Evolutionary conservation across 257 asterid species (phyloP), one percentile per base, ranked within the genome.

Genomic region (Paraleonurus japonicus): DNA sequence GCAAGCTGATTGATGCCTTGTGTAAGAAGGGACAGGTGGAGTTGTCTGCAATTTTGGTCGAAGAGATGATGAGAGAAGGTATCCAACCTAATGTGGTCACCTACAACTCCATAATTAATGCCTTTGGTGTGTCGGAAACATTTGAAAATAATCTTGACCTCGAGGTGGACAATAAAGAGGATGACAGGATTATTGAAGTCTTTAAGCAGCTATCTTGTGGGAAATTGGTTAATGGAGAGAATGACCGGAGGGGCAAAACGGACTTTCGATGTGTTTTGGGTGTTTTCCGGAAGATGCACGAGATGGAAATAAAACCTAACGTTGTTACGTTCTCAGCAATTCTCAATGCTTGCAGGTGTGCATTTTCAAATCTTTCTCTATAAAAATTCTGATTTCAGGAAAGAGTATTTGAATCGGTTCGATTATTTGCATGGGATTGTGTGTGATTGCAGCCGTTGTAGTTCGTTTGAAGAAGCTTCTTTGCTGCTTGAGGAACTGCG

Each of bases 241-340:
- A 43, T 43, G 81, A 75, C 12, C 85, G 54, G 66, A 79, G 74
- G 50, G 83, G 79, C 20, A 75, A 72, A 69, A 85, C 81, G 75
- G 96, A 89, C 73, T 85, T 95, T 39, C 80, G 81, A 19, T 92
- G 92, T 51, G 86, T 95, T 59, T 76, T 87, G 80, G 88, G 88
- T 60, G 89, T 95, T 75, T 89, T 95, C 75, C 78, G 78, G 37
- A 89, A 87, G 89, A 95, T 92, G 99, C 98, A 89, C 68, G 97
- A 89, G 78, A 77, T 88, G 94, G 65, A 87, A 66, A 95, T 92
- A 72, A 95, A 92, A 83, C 99, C 99, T 28, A 95, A 92, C 71
- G 98, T 95, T 41, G 96, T 95, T 67, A 95, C 98, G 22, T 95
- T 95, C 85, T 95, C 98, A 1, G 98, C 96, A 15, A 89, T 92